Base-by-base conservation (phyloP, 441 rosid species). In the Erysimum cheiri region DNA sequence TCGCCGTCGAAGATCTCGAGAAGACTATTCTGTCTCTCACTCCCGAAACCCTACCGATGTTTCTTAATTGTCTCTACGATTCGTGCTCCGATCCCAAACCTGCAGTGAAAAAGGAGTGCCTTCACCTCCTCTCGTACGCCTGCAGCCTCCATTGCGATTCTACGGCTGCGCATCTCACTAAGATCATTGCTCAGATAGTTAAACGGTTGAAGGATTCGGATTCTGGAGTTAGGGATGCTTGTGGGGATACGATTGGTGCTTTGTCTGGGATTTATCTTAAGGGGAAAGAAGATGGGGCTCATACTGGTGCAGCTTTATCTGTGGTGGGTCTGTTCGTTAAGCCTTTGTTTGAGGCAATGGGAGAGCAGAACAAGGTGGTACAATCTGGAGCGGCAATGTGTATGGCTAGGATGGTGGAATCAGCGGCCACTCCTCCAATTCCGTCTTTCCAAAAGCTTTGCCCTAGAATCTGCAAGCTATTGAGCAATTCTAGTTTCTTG, bases 321-420 rank as follows among this genome's bases (percentile, higher is more conserved):
- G 64, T 82, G 72, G 87, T 91, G 47, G 96, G 86, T 39, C 40
- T 95, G 71, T 95, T 92, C 61, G 95, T 85, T 47, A 90, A 83
- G 85, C 97, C 97, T 3, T 69, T 95, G 77, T 87, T 95, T 37
- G 99, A 92, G 75, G 98, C 92, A 1, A 92, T 95, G 99, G 93
- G 89, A 29, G 99, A 95, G 73, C 99, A 95, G 88, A 88, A 87
- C 75, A 95, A 89, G 76, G 87, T 82, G 29, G 96, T 88, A 39
- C 99, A 92, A 78, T 82, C 92, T n/a, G 98, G 96, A 63, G 98
- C 98, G 22, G 89, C 98, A 4, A 71, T 81, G 40, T 95, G 96
- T 77, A 83, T 92, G 97, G 96, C 95, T 15, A 92, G 82, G 84
- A 84, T 92, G 92, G 90, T 95, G 62, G 97, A 95, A 36, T 85